Conservation (phyloP, 768 basidiomycete species). For the Russula griseocarnosa region DNA sequence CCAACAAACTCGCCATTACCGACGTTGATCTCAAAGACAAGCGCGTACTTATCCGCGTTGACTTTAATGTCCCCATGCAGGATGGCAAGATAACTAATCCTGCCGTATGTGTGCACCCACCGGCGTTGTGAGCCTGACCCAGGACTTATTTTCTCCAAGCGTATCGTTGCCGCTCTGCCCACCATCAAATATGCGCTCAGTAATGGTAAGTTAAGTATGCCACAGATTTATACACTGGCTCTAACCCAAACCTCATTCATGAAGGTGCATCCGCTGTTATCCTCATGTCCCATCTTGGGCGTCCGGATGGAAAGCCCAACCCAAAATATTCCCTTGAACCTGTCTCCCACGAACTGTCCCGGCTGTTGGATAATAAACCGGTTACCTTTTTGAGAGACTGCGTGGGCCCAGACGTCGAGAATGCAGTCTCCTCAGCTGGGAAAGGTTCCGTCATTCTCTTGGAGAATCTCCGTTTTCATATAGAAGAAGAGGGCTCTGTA, state of each 20-base stretch:
- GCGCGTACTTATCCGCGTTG: conserved; percentile 90
- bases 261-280: conserved; percentile 76
- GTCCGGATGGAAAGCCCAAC: conserved; percentile 89
- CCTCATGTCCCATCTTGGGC: conserved; percentile 97
- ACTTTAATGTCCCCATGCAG: conserved; percentile 93
- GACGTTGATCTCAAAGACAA: conserved; percentile 85
- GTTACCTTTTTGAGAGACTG: conserved; percentile 83
- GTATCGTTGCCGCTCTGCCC: conserved; percentile 94
- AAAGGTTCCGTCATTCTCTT: conserved; percentile 79
- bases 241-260: conserved; percentile 21
- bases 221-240: conserved; percentile 3
- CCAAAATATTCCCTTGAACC: conserved; percentile 89
- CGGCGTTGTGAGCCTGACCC: conserved; percentile 12
- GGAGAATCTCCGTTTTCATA: conserved; percentile 98
- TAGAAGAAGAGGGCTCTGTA: conserved; percentile 92
- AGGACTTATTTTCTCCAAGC: conserved; percentile 44
- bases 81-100: conserved; percentile 94
- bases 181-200: conserved; percentile 92
- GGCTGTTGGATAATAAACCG: conserved; percentile 55
- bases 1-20: conserved; percentile 89
- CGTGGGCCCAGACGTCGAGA: conserved; percentile 82
- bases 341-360: conserved; percentile 75
- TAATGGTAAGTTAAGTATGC: conserved; percentile 52
- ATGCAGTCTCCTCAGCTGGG: conserved; percentile 62
- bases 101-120: conserved; percentile 57